Base-by-base conservation (phyloP, 768 basidiomycete genomes). In the Kwoniella sp. region DNA sequence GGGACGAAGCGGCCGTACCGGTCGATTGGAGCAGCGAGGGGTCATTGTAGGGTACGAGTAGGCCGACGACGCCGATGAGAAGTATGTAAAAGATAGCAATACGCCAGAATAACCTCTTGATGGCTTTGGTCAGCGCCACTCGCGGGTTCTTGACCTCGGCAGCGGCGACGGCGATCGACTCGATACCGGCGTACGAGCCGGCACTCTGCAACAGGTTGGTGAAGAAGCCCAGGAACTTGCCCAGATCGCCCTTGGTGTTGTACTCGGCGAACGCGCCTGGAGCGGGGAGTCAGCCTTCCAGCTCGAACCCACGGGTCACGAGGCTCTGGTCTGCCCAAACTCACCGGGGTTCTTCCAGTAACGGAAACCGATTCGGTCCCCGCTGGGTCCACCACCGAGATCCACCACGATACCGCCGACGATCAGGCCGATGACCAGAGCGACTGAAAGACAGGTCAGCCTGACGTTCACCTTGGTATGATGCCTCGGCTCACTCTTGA, bases 1-100 rank as follows among this genome's bases (percentile, higher is more conserved):
- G 75, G 15, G 72, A 72, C 2, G 63, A 65, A 3, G 68, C 67
- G 17, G 73, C 73, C 12, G 70, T 74, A 25, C 66, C 64, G 12
- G 63, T 62, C 12, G 50, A 52, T 29, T 62, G 57, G 17, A 64
- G 60, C 15, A 73, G 47, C 5, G 60, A 36, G 1, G 67, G 53
- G 43, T 67, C 59, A 25, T 52, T 59, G 48, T 56, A 64, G 11
- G 69, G 70, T 3, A 73, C 68, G 25, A 64, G 34, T 41, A 75
- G 52, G 12, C 73, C 73, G 46, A 75, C 59, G 47, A 75, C 53
- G 23, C 73, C 52, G 39, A 72, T 65, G 11, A 55, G 48, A 9
- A 68, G 36, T 11, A 67, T 54, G 50, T 69, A 65, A 46, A 70
- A 70, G 19, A 67, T 44, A 28, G 48, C 33, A 39, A 71, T 60